Evolutionary conservation across 2,329 filamentous ascomycete genomes (phyloP).

Genomic region (Chaetomiaceae sp.): DNA sequence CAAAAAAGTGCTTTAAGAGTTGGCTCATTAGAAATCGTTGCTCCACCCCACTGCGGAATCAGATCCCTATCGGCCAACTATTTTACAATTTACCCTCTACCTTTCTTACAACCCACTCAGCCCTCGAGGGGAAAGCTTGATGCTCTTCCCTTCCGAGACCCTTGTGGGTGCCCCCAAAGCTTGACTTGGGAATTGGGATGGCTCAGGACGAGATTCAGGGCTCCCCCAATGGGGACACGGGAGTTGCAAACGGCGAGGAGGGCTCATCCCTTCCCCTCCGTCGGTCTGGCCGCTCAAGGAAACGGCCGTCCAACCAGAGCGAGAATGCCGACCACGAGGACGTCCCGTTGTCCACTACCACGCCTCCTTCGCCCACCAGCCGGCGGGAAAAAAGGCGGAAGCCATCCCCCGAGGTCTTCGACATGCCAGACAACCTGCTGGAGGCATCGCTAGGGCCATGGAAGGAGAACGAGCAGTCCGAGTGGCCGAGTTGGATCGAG

Average conservation of each 20-base stretch:
- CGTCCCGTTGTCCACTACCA: neutral
- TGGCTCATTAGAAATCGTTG: no score
- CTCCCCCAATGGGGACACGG: neutral
- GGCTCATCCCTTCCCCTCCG: conserved; percentile 6
- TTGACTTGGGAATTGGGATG: no score
- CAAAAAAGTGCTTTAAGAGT: no score
- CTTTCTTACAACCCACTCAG: no score
- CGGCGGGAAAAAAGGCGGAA: conserved; percentile 25
- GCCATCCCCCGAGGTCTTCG: conserved; percentile 26
- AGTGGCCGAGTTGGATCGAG: conserved; percentile 73
- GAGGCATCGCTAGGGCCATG: conserved; percentile 45
- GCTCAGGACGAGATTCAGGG: neutral
- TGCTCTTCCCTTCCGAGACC: no score
- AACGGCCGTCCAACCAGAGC: neutral
- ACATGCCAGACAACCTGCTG: conserved; percentile 39
- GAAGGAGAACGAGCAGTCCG: conserved; percentile 47
- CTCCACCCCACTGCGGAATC: no score
- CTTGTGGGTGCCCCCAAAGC: no score
- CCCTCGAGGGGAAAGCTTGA: no score
- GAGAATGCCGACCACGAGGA: conserved; percentile 3
- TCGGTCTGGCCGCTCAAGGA: conserved; percentile 19
- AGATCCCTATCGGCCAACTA: no score
- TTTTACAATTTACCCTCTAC: no score
- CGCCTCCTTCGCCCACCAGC: neutral
- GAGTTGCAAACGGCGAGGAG: neutral